Evolutionary conservation across 2,329 filamentous ascomycete genomes (phyloP), one percentile per base, ranked within the genome.

Genomic region (Amauroascus verrucosus): DNA sequence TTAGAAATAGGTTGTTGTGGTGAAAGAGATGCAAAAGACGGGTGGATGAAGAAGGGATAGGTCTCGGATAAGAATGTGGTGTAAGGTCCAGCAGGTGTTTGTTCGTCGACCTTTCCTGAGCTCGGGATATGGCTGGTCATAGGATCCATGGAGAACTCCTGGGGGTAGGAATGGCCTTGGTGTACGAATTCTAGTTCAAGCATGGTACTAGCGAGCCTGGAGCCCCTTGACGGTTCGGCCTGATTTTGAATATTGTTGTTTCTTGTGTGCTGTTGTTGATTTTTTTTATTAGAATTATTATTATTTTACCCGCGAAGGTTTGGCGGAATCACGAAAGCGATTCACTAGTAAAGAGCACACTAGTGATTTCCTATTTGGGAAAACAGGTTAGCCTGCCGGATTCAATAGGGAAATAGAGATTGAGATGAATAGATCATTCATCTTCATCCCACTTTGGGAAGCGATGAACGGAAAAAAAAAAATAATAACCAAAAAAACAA

Each of bases 121-220:
- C 38, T 53, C 26, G 53, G 35, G 24, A 44, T 40, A 49, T 50
- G 44, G 24, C 50, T 46, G 37, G 54, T 28, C 20, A 49, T 47
- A 14, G 55, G 45, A 54, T 60, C 58, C 58, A 60, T 58, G 20
- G 55, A 56, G 41, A 55, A 18, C 6, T 54, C 52, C 18, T 56
- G 55, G 47, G 54, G 48, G 45, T 56, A 58, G 48, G 57, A 48
- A 52, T 56, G 48, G 38, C 56, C 51, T 53, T 56, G 57, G 18
- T 43, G 40, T 30, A 54, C 54, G 32, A 37, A 53, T 37, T 60
- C 57, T 32, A 59, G 51, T 28, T 54, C 58, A 41, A 60, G 56
- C 58, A 60, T 60, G 51, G 37, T 54, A 45, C 37, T 43, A 24
- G 32, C n/a, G 45, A 32, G 22, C 32, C 33, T 13, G 20, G 28